These are phyloP conservation scores for Mycena latifolia DNA, from an alignment of 768 basidiomycete genomes.

Conservation along the genomic window DNA sequence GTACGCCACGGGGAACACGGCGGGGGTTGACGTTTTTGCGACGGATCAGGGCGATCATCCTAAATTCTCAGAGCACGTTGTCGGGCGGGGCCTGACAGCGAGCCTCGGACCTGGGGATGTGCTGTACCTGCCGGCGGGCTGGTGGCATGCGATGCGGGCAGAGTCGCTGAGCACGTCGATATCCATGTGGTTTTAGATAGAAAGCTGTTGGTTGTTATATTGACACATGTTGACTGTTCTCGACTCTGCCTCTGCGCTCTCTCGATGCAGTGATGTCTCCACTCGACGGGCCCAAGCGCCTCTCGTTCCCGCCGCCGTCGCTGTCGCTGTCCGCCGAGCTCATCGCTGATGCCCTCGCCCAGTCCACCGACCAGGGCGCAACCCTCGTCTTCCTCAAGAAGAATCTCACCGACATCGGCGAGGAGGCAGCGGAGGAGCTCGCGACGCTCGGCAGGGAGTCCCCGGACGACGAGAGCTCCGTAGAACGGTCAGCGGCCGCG, in stretches of 20 bases:
- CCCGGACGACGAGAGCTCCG: conserved; percentile 61
- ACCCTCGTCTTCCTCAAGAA: conserved; percentile 90
- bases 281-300: conserved; percentile 32
- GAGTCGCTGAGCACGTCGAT: conserved; percentile 88
- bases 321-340: conserved; percentile 61
- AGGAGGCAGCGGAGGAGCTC: conserved; percentile 83
- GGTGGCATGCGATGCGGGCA: conserved; percentile 95
- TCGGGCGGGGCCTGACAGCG: conserved; percentile 68
- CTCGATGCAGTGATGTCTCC: conserved; percentile 43
- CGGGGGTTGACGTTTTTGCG: conserved; percentile 83
- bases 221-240: conserved; percentile 29
- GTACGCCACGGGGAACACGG: conserved; percentile 87
- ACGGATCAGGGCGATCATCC: conserved; percentile 51
- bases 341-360: conserved; percentile 72
- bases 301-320: conserved; percentile 50
- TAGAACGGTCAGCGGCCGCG: conserved; percentile 66
- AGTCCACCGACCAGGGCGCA: conserved; percentile 81
- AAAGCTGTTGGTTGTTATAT: conserved; percentile 22
- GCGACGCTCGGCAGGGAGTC: conserved; percentile 66
- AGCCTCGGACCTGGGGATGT: conserved; percentile 87
- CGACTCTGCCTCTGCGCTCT: background rate
- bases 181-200: conserved; percentile 95
- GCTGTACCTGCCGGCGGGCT: conserved; percentile 90
- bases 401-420: conserved; percentile 80
- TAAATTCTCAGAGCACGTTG: conserved; percentile 62